Base-by-base conservation (phyloP, 495 filamentous ascomycete genomes). In the Aspergillus panamensis region DNA sequence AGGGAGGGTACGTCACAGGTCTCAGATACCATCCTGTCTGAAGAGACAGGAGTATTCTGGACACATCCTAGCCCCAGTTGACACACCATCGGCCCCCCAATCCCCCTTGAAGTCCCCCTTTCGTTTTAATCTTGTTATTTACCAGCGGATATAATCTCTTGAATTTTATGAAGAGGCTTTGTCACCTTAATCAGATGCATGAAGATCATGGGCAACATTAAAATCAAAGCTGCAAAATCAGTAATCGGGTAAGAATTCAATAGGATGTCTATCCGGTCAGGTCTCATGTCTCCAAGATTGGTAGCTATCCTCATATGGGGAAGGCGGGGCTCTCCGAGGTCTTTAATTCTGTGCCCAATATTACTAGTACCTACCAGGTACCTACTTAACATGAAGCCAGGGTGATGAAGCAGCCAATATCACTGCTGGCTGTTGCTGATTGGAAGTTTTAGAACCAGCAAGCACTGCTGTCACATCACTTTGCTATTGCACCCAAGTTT, bases 21-120 rank as follows among this genome's bases (percentile, higher is more conserved):
- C 59, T 61, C 59, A 61, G 58, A 51, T 57, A 40, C 31, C 29
- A 16, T 39, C 25, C 19, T 31, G 37, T 57, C 48, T 16, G 42
- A 57, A 29, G 12, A 39, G 43, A 42, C 49, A 57, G 25, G 48
- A 57, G 54, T 25, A 61, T 61, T 61, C 59, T 61, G 49, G 59
- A 57, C 59, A 53, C 42, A 33, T 61, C 53, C 40, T 52, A 33
- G 17, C 43, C 32, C 57, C 35, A 39, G 8, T 20, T 45, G 19
- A 7, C 16, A 19, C 3, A 20, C 19, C n/a, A 25, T 42, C 21
- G 30, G 21, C 54, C 29, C 21, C 19, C n/a, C n/a, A n/a, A n/a
- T n/a, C n/a, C n/a, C 35, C 29, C 42, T 48, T 48, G 44, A 19
- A 14, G 20, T 25, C n/a, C 17, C 16, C 42, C 42, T 16, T 21